phyloP scores from a whole-genome alignment of 2,329 filamentous ascomycete genomes.

The Septoria linicola region DNA sequence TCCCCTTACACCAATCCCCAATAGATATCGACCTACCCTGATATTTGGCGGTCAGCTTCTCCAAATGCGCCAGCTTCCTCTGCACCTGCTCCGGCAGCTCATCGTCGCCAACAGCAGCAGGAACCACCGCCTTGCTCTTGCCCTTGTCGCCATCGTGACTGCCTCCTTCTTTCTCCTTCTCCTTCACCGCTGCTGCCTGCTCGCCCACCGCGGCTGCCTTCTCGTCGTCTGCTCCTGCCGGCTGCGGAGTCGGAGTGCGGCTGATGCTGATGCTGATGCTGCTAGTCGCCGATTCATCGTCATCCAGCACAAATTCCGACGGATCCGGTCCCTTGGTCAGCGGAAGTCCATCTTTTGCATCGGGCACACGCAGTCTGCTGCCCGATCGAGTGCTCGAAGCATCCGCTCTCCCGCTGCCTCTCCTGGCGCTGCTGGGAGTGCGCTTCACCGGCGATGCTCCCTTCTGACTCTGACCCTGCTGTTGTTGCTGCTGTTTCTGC shows the following conservation, averaged over 20 bases:
- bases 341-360: slow-evolving; percentile 17
- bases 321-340: slow-evolving; percentile 66
- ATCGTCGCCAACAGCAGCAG: too few species aligned
- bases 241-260: slow-evolving; percentile 59
- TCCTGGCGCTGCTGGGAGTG: slow-evolving; percentile 45
- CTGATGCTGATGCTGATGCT: slow-evolving; percentile 62
- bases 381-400: slow-evolving; percentile 31
- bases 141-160: slow-evolving; percentile 31
- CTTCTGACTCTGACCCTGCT: slow-evolving; percentile 14
- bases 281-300: slow-evolving; percentile 66
- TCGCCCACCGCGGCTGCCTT: too few species aligned
- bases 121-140: slow-evolving; percentile 32
- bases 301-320: slow-evolving; percentile 82
- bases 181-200: slow-evolving; percentile 24
- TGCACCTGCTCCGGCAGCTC: slow-evolving; percentile 74
- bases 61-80: slow-evolving; percentile 76
- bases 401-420: slow-evolving; percentile 41
- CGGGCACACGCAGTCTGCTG: slow-evolving; percentile 30
- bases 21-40: slow-evolving; percentile 68
- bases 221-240: slow-evolving; percentile 42
- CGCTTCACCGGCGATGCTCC: slow-evolving; percentile 35
- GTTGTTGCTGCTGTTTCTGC: slow-evolving; percentile 54
- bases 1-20: too few species aligned
- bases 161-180: slow-evolving; percentile 30
- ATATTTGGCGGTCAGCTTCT: slow-evolving; percentile 85